phyloP scores from a whole-genome alignment of 148 eudicot genomes.

The Arbutus unedo region DNA sequence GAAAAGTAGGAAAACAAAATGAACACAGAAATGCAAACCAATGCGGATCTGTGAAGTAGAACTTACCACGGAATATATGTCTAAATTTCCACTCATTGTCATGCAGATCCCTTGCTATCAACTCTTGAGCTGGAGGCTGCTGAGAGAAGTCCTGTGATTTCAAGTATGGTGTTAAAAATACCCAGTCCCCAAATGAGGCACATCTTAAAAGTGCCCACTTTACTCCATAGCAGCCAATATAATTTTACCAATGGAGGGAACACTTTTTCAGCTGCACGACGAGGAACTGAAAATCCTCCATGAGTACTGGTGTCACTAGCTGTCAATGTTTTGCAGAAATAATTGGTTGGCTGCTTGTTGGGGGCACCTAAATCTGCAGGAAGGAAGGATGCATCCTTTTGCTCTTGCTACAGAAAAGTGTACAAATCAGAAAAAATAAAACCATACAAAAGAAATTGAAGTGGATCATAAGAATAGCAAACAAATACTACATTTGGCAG shows the following conservation, averaged over 20 bases:
- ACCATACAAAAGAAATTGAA: constrained; percentile 8
- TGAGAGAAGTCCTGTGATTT: constrained; percentile 71
- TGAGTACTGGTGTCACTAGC: constrained; percentile 97
- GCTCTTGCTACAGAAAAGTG: constrained; percentile 62
- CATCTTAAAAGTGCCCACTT: neutral
- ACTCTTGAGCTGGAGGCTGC: constrained; percentile 87
- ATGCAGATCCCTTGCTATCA: constrained; percentile 90
- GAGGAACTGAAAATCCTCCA: constrained; percentile 96
- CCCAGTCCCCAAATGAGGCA: neutral
- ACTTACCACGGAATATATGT: constrained; percentile 85
- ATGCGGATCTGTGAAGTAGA: neutral
- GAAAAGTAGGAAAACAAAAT: neutral
- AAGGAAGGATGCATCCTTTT: constrained; percentile 71
- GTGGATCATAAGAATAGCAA: neutral
- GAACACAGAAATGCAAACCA: neutral
- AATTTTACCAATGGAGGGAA: constrained; percentile 79
- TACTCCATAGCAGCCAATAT: neutral
- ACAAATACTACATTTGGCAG: constrained; percentile 24
- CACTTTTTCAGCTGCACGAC: constrained; percentile 97
- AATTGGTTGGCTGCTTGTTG: constrained; percentile 83
- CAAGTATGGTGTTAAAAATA: neutral
- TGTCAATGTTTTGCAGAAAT: constrained; percentile 86
- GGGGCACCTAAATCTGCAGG: constrained; percentile 85
- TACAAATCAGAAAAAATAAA: neutral
- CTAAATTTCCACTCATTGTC: constrained; percentile 91